These are phyloP conservation scores for Diaporthe citri DNA, from an alignment of 2,329 filamentous ascomycete species.

Conservation along the genomic window DNA sequence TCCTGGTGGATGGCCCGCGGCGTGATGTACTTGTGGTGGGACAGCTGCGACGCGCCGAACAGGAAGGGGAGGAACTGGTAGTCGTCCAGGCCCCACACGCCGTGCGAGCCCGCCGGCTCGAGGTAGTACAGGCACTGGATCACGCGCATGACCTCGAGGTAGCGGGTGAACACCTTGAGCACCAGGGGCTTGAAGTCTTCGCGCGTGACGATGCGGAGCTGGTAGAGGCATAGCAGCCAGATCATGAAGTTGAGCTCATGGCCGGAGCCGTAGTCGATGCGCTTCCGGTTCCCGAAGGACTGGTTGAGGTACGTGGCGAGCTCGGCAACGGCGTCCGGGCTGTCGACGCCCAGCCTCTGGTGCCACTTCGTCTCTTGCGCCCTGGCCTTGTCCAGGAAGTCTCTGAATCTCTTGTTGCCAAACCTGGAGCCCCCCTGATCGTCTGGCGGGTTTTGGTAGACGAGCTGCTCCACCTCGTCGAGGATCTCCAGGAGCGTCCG, in stretches of 20 bases:
- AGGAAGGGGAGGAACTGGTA: constrained; percentile 98
- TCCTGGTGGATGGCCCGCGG: constrained; percentile 88
- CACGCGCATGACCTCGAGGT: constrained; percentile 87
- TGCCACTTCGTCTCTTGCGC: constrained; percentile 74
- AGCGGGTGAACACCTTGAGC: constrained; percentile 83
- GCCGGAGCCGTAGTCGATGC: constrained; percentile 97
- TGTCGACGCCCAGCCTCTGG: constrained; percentile 65
- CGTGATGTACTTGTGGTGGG: constrained; percentile 85
- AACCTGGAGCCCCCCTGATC: constrained; percentile 92
- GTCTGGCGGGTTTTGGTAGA: constrained; percentile 80
- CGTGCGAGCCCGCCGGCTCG: constrained; percentile 95
- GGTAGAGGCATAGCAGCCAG: constrained; percentile 95
- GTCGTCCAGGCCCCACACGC: constrained; percentile 97
- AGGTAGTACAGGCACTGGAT: constrained; percentile 96
- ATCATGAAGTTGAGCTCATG: constrained; percentile 98
- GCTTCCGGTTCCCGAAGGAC: constrained; percentile 85
- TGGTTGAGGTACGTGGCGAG: constrained; percentile 83
- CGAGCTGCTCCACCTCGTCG: constrained; percentile 74
- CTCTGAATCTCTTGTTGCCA: constrained; percentile 91
- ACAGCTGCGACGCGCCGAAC: constrained; percentile 90
- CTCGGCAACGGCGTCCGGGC: constrained; percentile 72
- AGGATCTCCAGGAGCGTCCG: constrained; percentile 77
- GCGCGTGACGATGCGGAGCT: constrained; percentile 74
- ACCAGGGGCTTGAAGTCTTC: constrained; percentile 80
- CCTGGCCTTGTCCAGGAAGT: constrained; percentile 79